Base-by-base conservation (phyloP, 352 stramenopile species). In the Globisporangium echinulatum region DNA sequence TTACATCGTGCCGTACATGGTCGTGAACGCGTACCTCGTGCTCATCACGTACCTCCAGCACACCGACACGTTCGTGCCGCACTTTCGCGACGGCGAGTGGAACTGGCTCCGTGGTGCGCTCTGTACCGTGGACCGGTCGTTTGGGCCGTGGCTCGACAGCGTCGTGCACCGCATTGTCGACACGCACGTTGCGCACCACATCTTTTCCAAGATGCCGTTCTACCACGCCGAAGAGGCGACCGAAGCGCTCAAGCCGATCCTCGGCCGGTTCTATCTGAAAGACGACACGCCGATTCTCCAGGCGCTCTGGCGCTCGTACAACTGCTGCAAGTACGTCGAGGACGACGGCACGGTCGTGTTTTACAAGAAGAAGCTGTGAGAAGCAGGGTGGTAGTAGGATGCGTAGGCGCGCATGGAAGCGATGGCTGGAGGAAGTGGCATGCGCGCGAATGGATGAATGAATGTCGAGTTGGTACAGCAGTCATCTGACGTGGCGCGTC, bases 121-220 rank as follows among this genome's bases (percentile, higher is more conserved):
- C 17, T 97, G 84, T 72, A 99, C 97, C 1, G 97, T 99, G 58
- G 97, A 99, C 79, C 90, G 97, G n/a, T 91, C 89, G 2, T 99
- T 98, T 62, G 92, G 96, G 50, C 61, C 78, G 44, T 97, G 98
- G 66, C 91, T 99, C 58, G 94, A 99, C 73, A 88, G 94, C 63
- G 94, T 98, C 59, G 87, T 99, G 69, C 97, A 99, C 82, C 94
- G 96, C 77, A 99, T 99, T 72, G 87, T 92, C 42, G 94, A 97
- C 79, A 99, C 96, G 44, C 97, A 99, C 78, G 96, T 99, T 56
- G 90, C 82, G 55, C 97, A 99, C 77, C 97, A 99, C 75, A 89
- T 99, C 54, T 99, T 99, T 74, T 97, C 96, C 70, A 98, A 98
- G 80, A 98, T 99, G 91, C 97, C 97, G 14, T 98, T 98, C 72